Evolutionary conservation across 768 basidiomycete species (phyloP).

Genomic region (Phanerochaete carnosa): DNA sequence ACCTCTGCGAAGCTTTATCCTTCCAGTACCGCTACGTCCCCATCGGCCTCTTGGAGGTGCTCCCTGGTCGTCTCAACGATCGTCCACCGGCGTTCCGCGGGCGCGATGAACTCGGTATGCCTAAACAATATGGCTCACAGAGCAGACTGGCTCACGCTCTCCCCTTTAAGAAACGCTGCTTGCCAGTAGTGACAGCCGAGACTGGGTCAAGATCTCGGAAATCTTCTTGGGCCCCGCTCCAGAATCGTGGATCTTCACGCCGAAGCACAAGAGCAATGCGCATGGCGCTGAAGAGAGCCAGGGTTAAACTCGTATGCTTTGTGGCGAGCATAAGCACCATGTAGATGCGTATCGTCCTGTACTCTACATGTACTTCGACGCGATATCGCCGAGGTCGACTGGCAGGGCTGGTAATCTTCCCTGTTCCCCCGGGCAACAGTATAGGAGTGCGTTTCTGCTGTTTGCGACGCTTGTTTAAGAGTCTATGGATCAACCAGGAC

Average conservation of each 20-base stretch:
- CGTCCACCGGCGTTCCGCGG: slow-evolving; percentile 86
- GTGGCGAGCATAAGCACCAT: too few relatives aligned
- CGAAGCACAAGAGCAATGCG: slow-evolving; percentile 94
- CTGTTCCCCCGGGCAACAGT: too few relatives aligned
- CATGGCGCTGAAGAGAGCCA: slow-evolving; percentile 57
- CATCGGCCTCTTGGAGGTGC: slow-evolving; percentile 81
- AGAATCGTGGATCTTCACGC: slow-evolving; percentile 79
- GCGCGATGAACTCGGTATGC: slow-evolving; percentile 81
- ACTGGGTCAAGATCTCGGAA: slow-evolving; percentile 93
- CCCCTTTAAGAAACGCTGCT: slow-evolving; percentile 70
- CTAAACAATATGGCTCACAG: not conserved
- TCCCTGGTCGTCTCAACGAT: slow-evolving; percentile 86
- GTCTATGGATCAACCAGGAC: too few relatives aligned
- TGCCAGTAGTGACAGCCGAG: slow-evolving; percentile 71
- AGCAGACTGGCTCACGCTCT: not conserved
- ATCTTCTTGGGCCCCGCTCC: slow-evolving; percentile 92
- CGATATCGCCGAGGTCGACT: too few relatives aligned
- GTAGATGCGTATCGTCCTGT: too few relatives aligned
- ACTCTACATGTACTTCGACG: too few relatives aligned
- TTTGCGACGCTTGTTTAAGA: too few relatives aligned
- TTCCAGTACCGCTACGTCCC: slow-evolving; percentile 97
- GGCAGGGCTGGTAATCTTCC: too few relatives aligned
- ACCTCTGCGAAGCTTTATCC: slow-evolving; percentile 91
- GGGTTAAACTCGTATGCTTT: slow-evolving; percentile 34
- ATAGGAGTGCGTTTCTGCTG: too few relatives aligned